Evolutionary conservation across 441 rosid genomes (phyloP), one percentile per base, ranked within the genome.

Genomic region (Erodium moschatum): DNA sequence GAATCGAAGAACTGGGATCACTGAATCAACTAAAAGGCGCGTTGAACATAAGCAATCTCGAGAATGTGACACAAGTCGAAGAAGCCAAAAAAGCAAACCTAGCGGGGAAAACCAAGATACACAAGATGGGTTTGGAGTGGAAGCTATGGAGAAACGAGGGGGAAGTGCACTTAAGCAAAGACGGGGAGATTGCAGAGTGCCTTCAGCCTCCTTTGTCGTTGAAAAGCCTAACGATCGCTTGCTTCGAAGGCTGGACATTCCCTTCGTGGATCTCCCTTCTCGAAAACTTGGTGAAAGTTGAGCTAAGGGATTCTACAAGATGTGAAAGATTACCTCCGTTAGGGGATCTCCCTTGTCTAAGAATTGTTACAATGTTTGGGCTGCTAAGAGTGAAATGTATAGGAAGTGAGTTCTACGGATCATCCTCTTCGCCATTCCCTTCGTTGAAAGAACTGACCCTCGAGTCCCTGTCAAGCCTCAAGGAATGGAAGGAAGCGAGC

Each of bases 81-180:
- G 77, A 73, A 65, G 72, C 75, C 3, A 21, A 67, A 66, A 73
- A 46, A 60, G 77, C 77, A 38, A 77, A 73, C 6, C 11, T 73
- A 18, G n/a, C 6, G 2, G 35, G 6, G 9, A 77, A 77, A 13
- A 42, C n/a, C 60, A 63, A 19, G 64, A 13, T 4, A 13, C 1
- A 67, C n/a, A 1, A 15, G n/a, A 2, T 77, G 74, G 5, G 2
- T 35, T 40, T 67, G n/a, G 16, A 1, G n/a, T 73, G 76, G 74
- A 11, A 3, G 7, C 7, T 40, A 40, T 40, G 46, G 46, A 40
- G 46, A 40, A 40, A 40, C 10, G 10, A 40, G 8, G 46, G 46
- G 10, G 46, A 7, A 40, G 46, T 40, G 46, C 46, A 40, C 46
- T 10, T 6, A 40, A 9, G 46, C 7, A 40, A 40, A 40, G 46